Evolutionary conservation across 306 rosid genomes (phyloP), one percentile per base, ranked within the genome.

Genomic region (Ormosia emarginata): DNA sequence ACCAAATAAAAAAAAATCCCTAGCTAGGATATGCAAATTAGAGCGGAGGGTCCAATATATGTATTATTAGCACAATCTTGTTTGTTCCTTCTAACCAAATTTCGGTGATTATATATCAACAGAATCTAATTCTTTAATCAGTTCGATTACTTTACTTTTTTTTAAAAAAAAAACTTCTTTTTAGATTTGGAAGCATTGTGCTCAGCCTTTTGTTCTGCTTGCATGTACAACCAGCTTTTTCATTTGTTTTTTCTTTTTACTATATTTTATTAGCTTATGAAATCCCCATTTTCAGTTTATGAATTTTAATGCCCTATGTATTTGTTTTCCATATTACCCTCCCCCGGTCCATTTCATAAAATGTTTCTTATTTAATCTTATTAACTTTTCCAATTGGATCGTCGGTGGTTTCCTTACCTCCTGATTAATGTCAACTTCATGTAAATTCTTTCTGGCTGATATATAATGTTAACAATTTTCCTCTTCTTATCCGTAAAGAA

Each of bases 401-500:
- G 11, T 44, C n/a, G 47, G 57, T 64, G 15, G 10, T 34, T 83
- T 30, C 69, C 24, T 39, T 17, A 64, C 37, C 56, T 46, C 8
- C 10, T 8, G 49, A 40, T 76, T 68, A 77, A 36, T 55, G 83
- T 78, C 86, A 63, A 50, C 58, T 11, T 78, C 80, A 49, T 24
- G 39, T 41, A 52, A 76, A 76, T 69, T 77, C 50, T 55, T 63
- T 71, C 43, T 29, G 36, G 18, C 44, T 58, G 32, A 69, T 14
- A 41, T 52, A 33, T 79, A 39, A 32, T 39, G 76, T 74, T 72
- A 50, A 56, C 71, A 70, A 40, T 66, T 71, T 41, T 53, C 64
- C 58, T 70, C 77, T 80, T 79, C 83, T 81, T 81, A 77, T 87
- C 87, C 62, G 37, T 53, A 81, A 40, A 77, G 87, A 81, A 80